Percentiles rank a stretch among this genome's conserved stretches.
Evolutionary conservation across 768 basidiomycete species (phyloP).

Genomic region (Tricholoma hemisulphureum): DNA sequence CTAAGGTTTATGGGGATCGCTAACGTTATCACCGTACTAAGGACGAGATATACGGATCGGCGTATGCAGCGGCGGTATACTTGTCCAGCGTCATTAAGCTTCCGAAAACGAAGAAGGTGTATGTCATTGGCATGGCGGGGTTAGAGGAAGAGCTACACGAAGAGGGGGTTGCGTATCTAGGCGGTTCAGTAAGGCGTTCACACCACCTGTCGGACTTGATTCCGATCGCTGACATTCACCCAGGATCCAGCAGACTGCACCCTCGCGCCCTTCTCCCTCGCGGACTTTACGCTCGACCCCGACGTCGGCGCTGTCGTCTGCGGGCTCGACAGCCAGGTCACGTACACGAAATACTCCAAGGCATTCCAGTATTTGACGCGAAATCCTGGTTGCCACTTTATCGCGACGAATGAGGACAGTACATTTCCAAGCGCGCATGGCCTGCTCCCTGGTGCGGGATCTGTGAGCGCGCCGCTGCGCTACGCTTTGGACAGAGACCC

Average conservation of each 20-base stretch:
- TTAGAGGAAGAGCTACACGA: constrained; percentile 90
- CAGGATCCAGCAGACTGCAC: constrained; percentile 87
- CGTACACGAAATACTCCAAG: constrained; percentile 93
- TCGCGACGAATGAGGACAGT: constrained; percentile 90
- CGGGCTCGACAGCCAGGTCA: constrained; percentile 82
- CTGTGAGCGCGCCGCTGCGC: constrained; percentile 79
- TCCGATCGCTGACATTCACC: neutral
- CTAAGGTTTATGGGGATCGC: neutral
- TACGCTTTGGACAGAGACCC: constrained; percentile 71
- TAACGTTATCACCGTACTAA: constrained; percentile 30
- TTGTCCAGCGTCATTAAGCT: constrained; percentile 86
- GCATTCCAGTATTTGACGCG: constrained; percentile 86
- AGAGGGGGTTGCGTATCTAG: constrained; percentile 77
- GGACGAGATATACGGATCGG: constrained; percentile 98
- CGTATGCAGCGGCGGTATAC: constrained; percentile 70
- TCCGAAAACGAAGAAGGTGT: constrained; percentile 90
- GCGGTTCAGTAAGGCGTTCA: constrained; percentile 70
- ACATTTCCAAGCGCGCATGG: constrained; percentile 78
- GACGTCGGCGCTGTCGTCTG: constrained; percentile 91
- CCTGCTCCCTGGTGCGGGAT: constrained; percentile 81
- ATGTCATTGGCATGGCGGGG: constrained; percentile 90
- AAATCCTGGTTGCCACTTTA: constrained; percentile 78
- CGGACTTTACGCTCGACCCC: constrained; percentile 71
- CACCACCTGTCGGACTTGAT: constrained; percentile 3
- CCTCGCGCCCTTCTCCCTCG: constrained; percentile 64